Evolutionary conservation across 495 filamentous ascomycete species (phyloP), one percentile per base, ranked within the genome.

Genomic region (Hyaloscypha variabilis): DNA sequence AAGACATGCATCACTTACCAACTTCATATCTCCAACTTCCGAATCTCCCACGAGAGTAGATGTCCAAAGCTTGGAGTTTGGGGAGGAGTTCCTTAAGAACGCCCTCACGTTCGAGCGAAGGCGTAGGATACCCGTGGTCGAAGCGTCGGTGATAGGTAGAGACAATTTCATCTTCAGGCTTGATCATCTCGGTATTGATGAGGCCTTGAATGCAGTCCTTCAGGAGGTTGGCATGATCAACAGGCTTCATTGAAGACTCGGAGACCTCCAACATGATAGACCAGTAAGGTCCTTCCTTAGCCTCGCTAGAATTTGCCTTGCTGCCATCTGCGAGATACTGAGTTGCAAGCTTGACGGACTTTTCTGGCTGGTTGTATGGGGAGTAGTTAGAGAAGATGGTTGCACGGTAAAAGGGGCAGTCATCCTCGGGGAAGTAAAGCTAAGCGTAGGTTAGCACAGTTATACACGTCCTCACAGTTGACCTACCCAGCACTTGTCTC

Each of bases 381-480:
- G 96, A 98, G 85, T 99, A 99, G 88, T 99, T 99, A 80, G 95
- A 98, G 88, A 99, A 99, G 81, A 99, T 98, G 67, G 95, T 99
- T 74, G 95, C 95, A 72, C 95, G 93, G 85, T 99, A 99, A 88
- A 99, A 99, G 75, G 93, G 93, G 85, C 94, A 97, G 87, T 99
- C 88, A 78, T 97, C 89, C 77, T 99, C 96, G 68, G 95, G 95
- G 89, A 98, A 99, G 87, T 99, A 99, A 62, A 99, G 87, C 92
- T 90, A 69, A 8, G 58, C n/a, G 61, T 19, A 13, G 28, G 67
- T 77, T 64, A 75, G 70, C 55, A 53, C 13, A 10, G 50, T 10
- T 24, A 4, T 23, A 13, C 10, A 11, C 6, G 42, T 29, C n/a
- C 6, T 25, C 23, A 17, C 26, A n/a, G 2, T 4, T 19, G 24